Conservation (phyloP, 495 filamentous ascomycete genomes). For the Penicillium salamii region DNA sequence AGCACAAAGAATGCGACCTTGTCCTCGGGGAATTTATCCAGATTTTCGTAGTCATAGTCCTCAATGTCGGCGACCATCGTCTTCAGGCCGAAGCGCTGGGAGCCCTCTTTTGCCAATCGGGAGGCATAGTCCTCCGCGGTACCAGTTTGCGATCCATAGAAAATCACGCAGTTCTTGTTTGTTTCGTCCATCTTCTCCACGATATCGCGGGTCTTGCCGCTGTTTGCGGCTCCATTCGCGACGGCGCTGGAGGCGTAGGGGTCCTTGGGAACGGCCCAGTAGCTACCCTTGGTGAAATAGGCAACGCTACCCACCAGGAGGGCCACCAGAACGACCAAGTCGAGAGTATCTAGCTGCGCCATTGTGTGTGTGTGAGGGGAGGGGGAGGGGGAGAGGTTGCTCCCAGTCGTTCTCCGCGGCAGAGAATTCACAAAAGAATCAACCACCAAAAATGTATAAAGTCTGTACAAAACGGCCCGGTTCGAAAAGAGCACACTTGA, state of each 20-base stretch:
- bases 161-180: slow-evolving; percentile 95
- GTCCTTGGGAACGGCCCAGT: slow-evolving; percentile 82
- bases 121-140: slow-evolving; percentile 99
- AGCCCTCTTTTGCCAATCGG: slow-evolving; percentile 94
- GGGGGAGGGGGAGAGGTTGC: slow-evolving; percentile 1
- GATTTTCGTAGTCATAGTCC: slow-evolving; percentile 95
- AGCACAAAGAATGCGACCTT: slow-evolving; percentile 94
- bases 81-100: slow-evolving; percentile 92
- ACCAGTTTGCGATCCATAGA: slow-evolving; percentile 97
- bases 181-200: slow-evolving; percentile 93
- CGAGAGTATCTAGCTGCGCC: slow-evolving; percentile 94
- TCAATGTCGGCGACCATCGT: slow-evolving; percentile 98
- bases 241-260: slow-evolving; percentile 75
- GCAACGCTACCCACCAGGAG: slow-evolving; percentile 84
- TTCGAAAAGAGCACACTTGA: not conserved
- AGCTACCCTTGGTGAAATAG: slow-evolving; percentile 95
- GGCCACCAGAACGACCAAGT: slow-evolving; percentile 82
- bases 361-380: slow-evolving; percentile 59
- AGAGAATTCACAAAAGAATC: too few species aligned
- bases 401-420: not conserved
- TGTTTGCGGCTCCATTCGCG: slow-evolving; percentile 66
- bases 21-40: slow-evolving; percentile 84
- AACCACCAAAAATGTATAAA: not conserved
- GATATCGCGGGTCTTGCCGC: slow-evolving; percentile 88
- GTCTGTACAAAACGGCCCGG: too few species aligned